Conservation (phyloP, 208 protist species). For the Trypanosoma vivax region DNA sequence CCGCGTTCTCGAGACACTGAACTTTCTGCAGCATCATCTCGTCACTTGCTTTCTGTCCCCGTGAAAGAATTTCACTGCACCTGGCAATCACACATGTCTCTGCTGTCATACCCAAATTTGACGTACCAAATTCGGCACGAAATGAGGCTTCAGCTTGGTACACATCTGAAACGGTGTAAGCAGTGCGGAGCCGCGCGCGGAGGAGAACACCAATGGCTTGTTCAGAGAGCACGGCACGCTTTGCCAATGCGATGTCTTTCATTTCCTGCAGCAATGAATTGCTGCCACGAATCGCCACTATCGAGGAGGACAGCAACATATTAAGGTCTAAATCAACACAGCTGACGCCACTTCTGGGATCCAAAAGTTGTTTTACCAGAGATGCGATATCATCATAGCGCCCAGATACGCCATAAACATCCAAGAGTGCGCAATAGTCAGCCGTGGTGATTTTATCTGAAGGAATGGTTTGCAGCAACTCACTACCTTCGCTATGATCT, state of each 20-base stretch:
- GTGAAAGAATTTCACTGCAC: slow-evolving; percentile 62
- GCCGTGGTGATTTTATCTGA: slow-evolving; percentile 28
- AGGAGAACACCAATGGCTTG: slow-evolving; percentile 45
- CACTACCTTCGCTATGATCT: slow-evolving; percentile 23
- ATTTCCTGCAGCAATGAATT: slow-evolving; percentile 23
- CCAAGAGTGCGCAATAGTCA: slow-evolving; percentile 69
- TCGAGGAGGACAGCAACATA: slow-evolving; percentile 41
- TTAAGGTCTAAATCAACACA: slow-evolving; percentile 22
- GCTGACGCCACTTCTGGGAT: neutral
- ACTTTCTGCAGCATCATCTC: slow-evolving; percentile 77
- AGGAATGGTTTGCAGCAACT: slow-evolving; percentile 44
- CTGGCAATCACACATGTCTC: slow-evolving; percentile 73
- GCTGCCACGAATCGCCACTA: slow-evolving; percentile 44
- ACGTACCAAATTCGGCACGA: slow-evolving; percentile 33
- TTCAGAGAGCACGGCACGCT: slow-evolving; percentile 35
- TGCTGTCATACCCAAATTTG: slow-evolving; percentile 47
- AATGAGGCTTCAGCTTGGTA: slow-evolving; percentile 50
- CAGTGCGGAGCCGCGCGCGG: slow-evolving; percentile 24
- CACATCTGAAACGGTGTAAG: slow-evolving; percentile 39
- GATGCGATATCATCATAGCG: slow-evolving; percentile 42
- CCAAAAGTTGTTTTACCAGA: slow-evolving; percentile 23
- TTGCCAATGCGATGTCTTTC: slow-evolving; percentile 22
- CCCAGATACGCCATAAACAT: slow-evolving; percentile 52
- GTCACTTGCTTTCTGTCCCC: slow-evolving; percentile 46
- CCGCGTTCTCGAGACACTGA: slow-evolving; percentile 48